Evolutionary conservation across 305 asterid species (phyloP).

Genomic region (Fraxinus greggii): DNA sequence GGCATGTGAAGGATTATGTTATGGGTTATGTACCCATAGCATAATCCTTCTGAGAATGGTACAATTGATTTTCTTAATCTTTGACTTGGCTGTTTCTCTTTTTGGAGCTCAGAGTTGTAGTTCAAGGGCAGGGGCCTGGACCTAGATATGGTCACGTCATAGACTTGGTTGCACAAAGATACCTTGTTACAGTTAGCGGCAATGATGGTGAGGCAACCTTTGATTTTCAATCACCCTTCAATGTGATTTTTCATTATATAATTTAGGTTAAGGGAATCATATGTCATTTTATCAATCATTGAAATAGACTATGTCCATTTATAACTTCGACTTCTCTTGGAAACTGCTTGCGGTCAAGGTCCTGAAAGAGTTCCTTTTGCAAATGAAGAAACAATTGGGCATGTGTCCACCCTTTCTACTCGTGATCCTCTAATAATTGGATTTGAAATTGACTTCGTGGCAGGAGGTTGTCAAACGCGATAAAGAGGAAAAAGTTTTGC

Average conservation of each 20-base stretch:
- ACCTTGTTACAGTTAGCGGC: constrained; percentile 53
- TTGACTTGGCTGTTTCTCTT: constrained; percentile 16
- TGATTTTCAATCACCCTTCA: background rate
- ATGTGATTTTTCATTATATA: constrained; percentile 6
- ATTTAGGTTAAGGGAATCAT: background rate
- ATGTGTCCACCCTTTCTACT: background rate
- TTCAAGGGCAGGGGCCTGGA: constrained; percentile 60
- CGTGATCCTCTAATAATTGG: background rate
- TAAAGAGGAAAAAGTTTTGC: background rate
- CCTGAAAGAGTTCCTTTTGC: too few species aligned
- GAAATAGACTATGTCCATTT: too few species aligned
- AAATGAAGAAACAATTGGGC: too few species aligned
- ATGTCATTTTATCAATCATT: too few species aligned
- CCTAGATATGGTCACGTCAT: constrained; percentile 55
- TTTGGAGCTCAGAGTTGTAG: constrained; percentile 41
- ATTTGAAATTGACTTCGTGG: background rate
- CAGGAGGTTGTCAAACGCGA: background rate
- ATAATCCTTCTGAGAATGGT: background rate
- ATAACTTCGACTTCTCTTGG: too few species aligned
- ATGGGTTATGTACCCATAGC: too few species aligned
- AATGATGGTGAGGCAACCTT: constrained; percentile 40
- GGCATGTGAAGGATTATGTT: too few species aligned
- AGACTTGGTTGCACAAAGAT: constrained; percentile 59
- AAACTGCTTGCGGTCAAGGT: too few species aligned
- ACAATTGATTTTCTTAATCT: background rate